phyloP scores from a whole-genome alignment of 371 early-diverging fungal species.

The Syncephalastrum contaminatum region DNA sequence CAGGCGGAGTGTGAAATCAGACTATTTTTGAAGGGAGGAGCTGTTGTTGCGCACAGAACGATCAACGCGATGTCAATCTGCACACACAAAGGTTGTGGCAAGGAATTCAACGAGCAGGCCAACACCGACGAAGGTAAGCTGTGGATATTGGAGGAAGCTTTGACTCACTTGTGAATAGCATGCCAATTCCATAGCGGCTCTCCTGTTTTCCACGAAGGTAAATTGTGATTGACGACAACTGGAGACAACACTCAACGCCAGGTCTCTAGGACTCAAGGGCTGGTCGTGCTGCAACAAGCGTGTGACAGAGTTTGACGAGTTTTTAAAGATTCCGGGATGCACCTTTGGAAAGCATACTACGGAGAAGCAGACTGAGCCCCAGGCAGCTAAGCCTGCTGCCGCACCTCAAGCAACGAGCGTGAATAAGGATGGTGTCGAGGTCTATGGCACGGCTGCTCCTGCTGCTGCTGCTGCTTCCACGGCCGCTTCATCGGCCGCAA shows the following conservation, averaged over 20 bases:
- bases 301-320: slow-evolving; percentile 89
- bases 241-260: neutral
- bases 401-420: slow-evolving; percentile 21
- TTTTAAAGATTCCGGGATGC: slow-evolving; percentile 84
- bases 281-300: slow-evolving; percentile 95
- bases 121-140: slow-evolving; percentile 64
- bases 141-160: neutral
- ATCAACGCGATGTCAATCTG: slow-evolving; percentile 56
- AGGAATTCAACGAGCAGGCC: slow-evolving; percentile 65
- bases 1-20: no score
- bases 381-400: slow-evolving; percentile 20
- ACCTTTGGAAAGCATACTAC: slow-evolving; percentile 64
- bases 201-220: slow-evolving; percentile 91
- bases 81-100: slow-evolving; percentile 82
- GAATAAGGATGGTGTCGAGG: slow-evolving; percentile 42
- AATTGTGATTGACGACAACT: neutral
- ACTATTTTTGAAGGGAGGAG: no score
- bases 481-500: neutral
- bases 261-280: slow-evolving; percentile 69
- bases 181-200: slow-evolving; percentile 80
- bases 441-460: slow-evolving; percentile 24
- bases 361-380: slow-evolving; percentile 44
- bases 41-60: neutral
- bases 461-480: neutral
- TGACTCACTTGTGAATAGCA: slow-evolving; percentile 24